A percentile compares a stretch with the other conserved stretches of the same genome.
Conservation (phyloP, 1,139 yeast species). For the Zygosaccharomyces sapae region DNA sequence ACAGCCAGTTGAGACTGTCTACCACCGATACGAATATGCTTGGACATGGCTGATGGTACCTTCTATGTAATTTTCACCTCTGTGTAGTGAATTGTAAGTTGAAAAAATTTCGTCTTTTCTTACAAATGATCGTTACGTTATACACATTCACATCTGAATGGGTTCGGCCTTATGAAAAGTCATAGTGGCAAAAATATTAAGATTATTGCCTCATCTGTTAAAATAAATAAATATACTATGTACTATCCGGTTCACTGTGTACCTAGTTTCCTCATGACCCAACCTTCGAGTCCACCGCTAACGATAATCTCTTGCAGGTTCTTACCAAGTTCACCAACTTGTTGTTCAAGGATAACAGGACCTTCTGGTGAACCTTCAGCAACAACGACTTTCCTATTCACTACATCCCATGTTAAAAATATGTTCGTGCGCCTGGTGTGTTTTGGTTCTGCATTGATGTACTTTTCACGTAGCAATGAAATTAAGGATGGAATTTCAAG, state of each 20-base stretch:
- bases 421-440: conserved; percentile 93
- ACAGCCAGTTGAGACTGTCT: conserved; percentile 85
- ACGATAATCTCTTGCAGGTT: conserved; percentile 94
- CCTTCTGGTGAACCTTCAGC: conserved; percentile 56
- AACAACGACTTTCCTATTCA: conserved; percentile 73
- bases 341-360: conserved; percentile 63
- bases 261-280: conserved; percentile 51
- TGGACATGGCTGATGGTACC: too few relatives aligned
- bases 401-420: conserved; percentile 89
- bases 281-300: conserved; percentile 95
- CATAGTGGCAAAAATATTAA: too few relatives aligned
- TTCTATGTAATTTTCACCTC: too few relatives aligned
- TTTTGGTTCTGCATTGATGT: conserved; percentile 51
- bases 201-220: too few relatives aligned
- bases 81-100: too few relatives aligned
- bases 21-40: conserved; percentile 61
- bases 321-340: conserved; percentile 93
- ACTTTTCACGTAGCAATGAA: conserved; percentile 67
- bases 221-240: conserved; percentile 19
- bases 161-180: too few relatives aligned
- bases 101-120: too few relatives aligned
- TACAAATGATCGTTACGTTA: too few relatives aligned
- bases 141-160: too few relatives aligned
- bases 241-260: not conserved
- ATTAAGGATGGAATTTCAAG: conserved; percentile 88